Evolutionary conservation across 169 alveolate species (phyloP), one percentile per base, ranked within the genome.

Genomic region (Eimeria acervulina): DNA sequence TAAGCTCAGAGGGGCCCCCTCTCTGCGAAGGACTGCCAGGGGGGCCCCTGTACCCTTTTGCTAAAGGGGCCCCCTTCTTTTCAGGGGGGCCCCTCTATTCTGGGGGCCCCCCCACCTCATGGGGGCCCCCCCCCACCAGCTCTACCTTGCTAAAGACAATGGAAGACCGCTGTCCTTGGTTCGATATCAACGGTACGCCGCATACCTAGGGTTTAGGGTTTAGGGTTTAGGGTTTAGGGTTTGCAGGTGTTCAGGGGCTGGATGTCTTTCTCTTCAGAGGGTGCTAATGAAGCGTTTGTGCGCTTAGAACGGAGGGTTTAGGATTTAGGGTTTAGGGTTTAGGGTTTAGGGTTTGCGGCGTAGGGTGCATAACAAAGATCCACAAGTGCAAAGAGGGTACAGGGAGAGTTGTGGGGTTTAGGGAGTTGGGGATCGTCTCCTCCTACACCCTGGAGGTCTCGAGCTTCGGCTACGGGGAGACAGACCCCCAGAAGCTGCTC

Each of bases 381-480:
- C 52, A 15, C 12, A 38, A 28, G n/a, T 21, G 44, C 10, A 72
- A 28, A 72, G 42, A 21, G 21, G 84, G 84, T 3, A 38, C 84
- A 72, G 42, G 95, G 19, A 78, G 95, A 21, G 95, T 89, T 17
- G 95, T 89, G 26, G 74, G 95, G n/a, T 76, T 76, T 21, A 76
- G 95, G 8, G 87, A 70, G 5, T 40, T 89, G 68, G 74, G 74
- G 38, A 70, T 89, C 23, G 87, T 31, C 74, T 89, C 84, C 42
- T 61, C 85, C 87, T 89, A 89, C 87, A 89, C 95, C 42, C 51
- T 89, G 33, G 95, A 89, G 72, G 95, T 80, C 28, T 89, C 95
- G 8, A 21, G 66, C 33, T 89, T 89, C 44, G 95, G 95, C 42
- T 68, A 59, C 52, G n/a, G 87, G 21, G 40, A 21, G 33, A 28